These are phyloP conservation scores for Jacaranda mimosifolia DNA, from an alignment of 257 asterid genomes.

Conservation along the genomic window DNA sequence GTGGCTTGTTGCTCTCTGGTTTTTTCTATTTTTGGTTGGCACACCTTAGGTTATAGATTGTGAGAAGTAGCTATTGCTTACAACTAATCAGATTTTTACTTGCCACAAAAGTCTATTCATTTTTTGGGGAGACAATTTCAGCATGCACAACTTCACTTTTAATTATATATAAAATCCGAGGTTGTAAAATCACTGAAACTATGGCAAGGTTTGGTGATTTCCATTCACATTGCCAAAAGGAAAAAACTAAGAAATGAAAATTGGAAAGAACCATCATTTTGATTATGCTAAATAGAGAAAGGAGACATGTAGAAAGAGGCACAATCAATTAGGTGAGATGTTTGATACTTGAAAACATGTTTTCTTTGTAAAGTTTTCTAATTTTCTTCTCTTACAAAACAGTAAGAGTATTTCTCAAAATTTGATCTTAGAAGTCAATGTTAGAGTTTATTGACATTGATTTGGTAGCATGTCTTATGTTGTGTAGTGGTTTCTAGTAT, in stretches of 20 bases:
- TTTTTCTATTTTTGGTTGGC: no score
- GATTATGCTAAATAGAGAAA: slow-evolving; percentile 1
- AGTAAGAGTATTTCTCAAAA: background rate
- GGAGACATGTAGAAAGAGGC: background rate
- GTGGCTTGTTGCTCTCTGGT: no score
- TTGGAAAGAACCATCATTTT: background rate
- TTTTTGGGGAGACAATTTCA: no score
- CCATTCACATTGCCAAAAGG: no score
- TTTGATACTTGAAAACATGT: slow-evolving; percentile 2
- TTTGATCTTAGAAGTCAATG: background rate
- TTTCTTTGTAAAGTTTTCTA: background rate
- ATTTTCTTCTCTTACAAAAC: background rate
- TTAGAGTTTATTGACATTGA: slow-evolving; percentile 16
- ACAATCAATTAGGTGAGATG: slow-evolving; percentile 7
- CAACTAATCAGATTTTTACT: no score
- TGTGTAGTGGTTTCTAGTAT: slow-evolving; percentile 11
- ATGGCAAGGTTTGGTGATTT: no score
- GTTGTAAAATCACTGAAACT: no score
- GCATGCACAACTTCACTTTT: no score
- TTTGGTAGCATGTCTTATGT: slow-evolving; percentile 23
- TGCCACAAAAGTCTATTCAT: no score
- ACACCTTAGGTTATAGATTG: no score
- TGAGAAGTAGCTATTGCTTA: no score
- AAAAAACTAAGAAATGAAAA: background rate
- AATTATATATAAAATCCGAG: no score